phyloP scores from a whole-genome alignment of 352 stramenopile genomes.

The Pythium insidiosum region DNA sequence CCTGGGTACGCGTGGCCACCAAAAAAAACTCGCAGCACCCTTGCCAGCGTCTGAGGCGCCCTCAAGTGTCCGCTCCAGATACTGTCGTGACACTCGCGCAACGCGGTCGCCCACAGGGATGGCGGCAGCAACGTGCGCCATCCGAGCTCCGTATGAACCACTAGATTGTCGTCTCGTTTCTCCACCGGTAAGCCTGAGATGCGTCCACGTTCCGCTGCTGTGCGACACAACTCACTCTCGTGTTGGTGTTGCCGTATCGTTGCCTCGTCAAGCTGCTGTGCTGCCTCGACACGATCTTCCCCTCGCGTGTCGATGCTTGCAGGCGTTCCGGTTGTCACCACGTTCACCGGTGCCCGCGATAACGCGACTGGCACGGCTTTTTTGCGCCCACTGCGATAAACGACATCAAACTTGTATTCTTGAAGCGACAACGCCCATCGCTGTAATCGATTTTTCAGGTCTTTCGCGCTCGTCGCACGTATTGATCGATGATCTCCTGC shows the following conservation, averaged over 20 bases:
- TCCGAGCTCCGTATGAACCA: background rate
- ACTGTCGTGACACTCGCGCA: background rate
- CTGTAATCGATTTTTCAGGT: conserved; percentile 1
- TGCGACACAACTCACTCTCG: background rate
- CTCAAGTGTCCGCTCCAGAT: background rate
- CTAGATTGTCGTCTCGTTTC: background rate
- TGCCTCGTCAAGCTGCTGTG: background rate
- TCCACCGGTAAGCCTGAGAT: background rate
- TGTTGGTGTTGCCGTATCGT: background rate
- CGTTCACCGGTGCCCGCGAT: background rate
- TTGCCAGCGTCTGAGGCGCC: background rate
- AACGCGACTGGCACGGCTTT: background rate
- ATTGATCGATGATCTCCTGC: too few relatives aligned
- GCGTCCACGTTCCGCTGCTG: background rate
- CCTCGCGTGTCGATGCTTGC: background rate
- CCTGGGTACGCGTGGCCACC: background rate
- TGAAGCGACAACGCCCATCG: background rate
- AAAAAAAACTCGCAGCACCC: background rate
- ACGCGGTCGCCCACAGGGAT: background rate
- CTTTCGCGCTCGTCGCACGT: conserved; percentile 2
- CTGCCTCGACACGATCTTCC: background rate
- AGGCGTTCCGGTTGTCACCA: background rate
- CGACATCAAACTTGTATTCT: background rate
- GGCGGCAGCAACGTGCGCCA: background rate
- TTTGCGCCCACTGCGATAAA: background rate